phyloP scores from a whole-genome alignment of 345 rosid species.

The Cardamine resedifolia region DNA sequence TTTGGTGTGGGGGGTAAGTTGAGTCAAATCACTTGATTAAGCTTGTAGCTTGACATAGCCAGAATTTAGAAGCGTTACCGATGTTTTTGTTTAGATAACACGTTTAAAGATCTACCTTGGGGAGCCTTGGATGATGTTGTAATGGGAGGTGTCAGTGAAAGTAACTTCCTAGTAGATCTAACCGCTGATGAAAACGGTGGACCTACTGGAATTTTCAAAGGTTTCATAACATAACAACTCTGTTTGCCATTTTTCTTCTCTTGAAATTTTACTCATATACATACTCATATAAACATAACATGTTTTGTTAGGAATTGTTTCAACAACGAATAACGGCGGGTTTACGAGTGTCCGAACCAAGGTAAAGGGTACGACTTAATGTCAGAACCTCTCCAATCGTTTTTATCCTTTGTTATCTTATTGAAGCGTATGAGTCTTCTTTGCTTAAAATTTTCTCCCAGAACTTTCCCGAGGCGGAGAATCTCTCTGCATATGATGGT shows the following conservation, averaged over 20 bases:
- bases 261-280: neutral
- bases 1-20: slow-evolving; percentile 73
- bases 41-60: neutral
- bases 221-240: slow-evolving; percentile 36
- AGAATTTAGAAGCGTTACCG: neutral
- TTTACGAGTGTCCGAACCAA: slow-evolving; percentile 82
- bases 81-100: slow-evolving; percentile 47
- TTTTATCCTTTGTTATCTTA: neutral
- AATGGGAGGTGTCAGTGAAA: slow-evolving; percentile 96
- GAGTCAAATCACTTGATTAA: slow-evolving; percentile 2
- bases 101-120: slow-evolving; percentile 81
- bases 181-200: slow-evolving; percentile 75
- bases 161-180: slow-evolving; percentile 60
- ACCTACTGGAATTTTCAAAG: slow-evolving; percentile 77
- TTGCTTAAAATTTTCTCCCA: slow-evolving; percentile 30
- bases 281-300: neutral
- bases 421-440: slow-evolving; percentile 10
- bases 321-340: slow-evolving; percentile 94
- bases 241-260: neutral
- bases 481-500: slow-evolving; percentile 93
- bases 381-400: neutral
- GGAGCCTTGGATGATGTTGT: slow-evolving; percentile 97
- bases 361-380: slow-evolving; percentile 44
- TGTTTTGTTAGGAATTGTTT: slow-evolving; percentile 62
- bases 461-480: slow-evolving; percentile 76